Evolutionary conservation across 2,329 filamentous ascomycete species (phyloP), one percentile per base, ranked within the genome.

Genomic region (Zopfia rhizophila): DNA sequence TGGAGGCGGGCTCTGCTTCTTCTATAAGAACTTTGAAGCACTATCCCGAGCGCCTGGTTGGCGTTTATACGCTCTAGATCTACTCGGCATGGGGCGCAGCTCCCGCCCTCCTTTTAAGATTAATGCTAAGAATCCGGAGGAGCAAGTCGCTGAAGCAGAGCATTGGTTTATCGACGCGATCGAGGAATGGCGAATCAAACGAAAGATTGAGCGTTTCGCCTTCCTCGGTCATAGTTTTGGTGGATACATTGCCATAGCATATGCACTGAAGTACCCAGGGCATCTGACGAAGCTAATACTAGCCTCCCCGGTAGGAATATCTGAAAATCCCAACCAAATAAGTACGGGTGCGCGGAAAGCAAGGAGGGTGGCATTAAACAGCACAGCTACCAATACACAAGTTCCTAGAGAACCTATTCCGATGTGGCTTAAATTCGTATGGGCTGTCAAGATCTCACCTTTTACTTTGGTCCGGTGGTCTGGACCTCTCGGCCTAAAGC

Each of bases 21-120:
- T 96, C 79, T 99, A 97, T 80, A 93, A 94, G 75, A 99, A 99
- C 69, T 96, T 96, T 49, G 94, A 99, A 72, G 85, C 87, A 5
- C 75, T 99, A 23, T 92, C 88, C 32, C 85, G 92, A 13, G 76
- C 85, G 1, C 78, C 82, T 18, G 91, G 92, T 19, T 95, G 94
- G 86, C 92, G 90, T 63, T 75, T 99, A 13, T 97, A 94, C 68
- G 91, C 93, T 1, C 78, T 99, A 12, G 93, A 99, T 65, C 85
- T 97, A 81, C 80, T 97, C 12, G 93, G 93, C 47, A 97, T 97
- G 90, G 93, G 93, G 47, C 87, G 95, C 63, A 96, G 90, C 46
- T 87, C 84, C 18, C 82, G 93, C 4, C 93, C 94, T 2, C 75
- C 85, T 0, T 99, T 99, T 78, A 89, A 83, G 61, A 88, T 99